Percentiles rank a stretch among this genome's conserved stretches.
Evolutionary conservation across 169 alveolate species (phyloP).

Genomic region (Cryptosporidium sp.): DNA sequence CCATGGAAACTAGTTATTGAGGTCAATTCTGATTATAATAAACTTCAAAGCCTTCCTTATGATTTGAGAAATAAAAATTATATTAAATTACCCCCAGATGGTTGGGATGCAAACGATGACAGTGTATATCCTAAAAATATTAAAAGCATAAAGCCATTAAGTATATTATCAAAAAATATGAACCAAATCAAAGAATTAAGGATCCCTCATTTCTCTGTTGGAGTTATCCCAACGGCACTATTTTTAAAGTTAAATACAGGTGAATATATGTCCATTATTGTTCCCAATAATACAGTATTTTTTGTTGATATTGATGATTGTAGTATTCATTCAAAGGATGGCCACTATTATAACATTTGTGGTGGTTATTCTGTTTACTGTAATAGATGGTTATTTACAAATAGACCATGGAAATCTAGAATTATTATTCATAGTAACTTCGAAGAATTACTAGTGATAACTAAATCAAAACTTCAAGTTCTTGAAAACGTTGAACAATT

Average conservation of each 20-base stretch:
- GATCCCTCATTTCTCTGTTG: constrained; percentile 60
- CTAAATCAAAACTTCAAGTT: constrained; percentile 38
- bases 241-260: constrained; percentile 56
- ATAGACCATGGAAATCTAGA: constrained; percentile 41
- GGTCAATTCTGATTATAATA: constrained; percentile 30
- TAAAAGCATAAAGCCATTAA: constrained; percentile 21
- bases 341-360: constrained; percentile 53
- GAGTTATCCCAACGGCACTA: constrained; percentile 54
- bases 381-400: constrained; percentile 49
- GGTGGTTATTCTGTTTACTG: constrained; percentile 48
- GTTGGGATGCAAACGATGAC: constrained; percentile 66
- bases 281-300: constrained; percentile 56
- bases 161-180: constrained; percentile 17
- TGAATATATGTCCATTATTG: constrained; percentile 58
- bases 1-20: constrained; percentile 64
- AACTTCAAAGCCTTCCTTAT: constrained; percentile 5
- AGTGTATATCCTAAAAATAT: constrained; percentile 54
- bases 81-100: constrained; percentile 30
- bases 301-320: constrained; percentile 63
- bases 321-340: constrained; percentile 41
- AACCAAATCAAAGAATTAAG: background rate
- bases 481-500: background rate
- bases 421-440: constrained; percentile 16
- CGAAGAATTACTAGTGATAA: constrained; percentile 1
- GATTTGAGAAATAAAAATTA: constrained; percentile 17